These are phyloP conservation scores for Oryza glumipatula DNA, from an alignment of 176 grass and related monocot species.

Conservation along the genomic window DNA sequence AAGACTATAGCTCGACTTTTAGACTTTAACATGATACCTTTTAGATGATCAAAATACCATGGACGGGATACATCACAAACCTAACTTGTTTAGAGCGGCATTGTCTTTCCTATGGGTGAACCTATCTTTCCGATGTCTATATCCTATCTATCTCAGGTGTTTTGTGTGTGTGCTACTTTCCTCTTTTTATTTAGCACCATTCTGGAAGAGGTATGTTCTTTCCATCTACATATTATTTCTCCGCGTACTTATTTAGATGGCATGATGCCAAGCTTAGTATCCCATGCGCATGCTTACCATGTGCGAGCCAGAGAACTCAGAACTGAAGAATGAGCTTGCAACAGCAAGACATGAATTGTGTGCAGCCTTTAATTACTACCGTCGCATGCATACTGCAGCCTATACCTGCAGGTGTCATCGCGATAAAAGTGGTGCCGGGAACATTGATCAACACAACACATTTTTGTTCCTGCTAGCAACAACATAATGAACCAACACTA, in stretches of 20 bases:
- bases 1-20: neutral
- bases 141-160: neutral
- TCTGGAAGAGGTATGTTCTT: neutral
- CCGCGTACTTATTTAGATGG: neutral
- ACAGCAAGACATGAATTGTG: neutral
- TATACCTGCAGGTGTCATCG: neutral
- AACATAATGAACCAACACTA: neutral
- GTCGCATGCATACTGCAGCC: neutral
- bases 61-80: neutral
- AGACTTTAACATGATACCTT: neutral
- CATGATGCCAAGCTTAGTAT: neutral
- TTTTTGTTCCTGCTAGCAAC: neutral
- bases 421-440: neutral
- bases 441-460: neutral
- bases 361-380: neutral
- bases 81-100: conserved; percentile 5
- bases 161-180: neutral
- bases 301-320: neutral
- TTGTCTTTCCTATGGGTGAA: neutral
- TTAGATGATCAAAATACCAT: neutral
- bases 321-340: neutral
- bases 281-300: neutral
- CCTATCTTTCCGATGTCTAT: neutral
- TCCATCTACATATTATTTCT: neutral
- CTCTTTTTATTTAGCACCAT: neutral